Conservation (phyloP, 2,329 filamentous ascomycete genomes). For the Ophiocordyceps robertsii region DNA sequence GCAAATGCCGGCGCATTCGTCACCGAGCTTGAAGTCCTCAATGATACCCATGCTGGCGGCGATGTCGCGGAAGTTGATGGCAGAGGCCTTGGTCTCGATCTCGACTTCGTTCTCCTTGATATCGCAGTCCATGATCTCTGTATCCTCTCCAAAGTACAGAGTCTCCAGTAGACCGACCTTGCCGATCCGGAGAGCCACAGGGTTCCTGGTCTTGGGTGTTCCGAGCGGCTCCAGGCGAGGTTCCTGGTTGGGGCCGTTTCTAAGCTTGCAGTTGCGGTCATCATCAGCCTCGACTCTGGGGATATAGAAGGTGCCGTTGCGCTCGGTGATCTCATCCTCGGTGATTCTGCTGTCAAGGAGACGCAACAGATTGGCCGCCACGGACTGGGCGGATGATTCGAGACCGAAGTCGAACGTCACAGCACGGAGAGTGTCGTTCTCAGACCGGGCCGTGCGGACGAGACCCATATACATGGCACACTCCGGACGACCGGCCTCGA, state of each 20-base stretch:
- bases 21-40: constrained; percentile 8
- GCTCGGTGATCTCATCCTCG: constrained; percentile 11
- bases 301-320: constrained; percentile 9
- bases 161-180: constrained; percentile 14
- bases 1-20: constrained; percentile 14
- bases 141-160: constrained; percentile 13
- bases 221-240: constrained; percentile 7
- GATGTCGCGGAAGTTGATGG: constrained; percentile 23
- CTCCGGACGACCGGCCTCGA: constrained; percentile 6
- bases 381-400: constrained; percentile 3
- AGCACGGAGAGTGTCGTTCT: constrained; percentile 6
- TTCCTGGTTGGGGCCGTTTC: constrained; percentile 11
- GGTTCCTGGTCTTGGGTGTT: constrained; percentile 2
- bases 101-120: constrained; percentile 13
- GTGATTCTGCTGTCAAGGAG: constrained; percentile 6
- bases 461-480: constrained; percentile 7
- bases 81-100: constrained; percentile 14
- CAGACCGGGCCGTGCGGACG: constrained; percentile 6
- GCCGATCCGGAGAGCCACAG: constrained; percentile 8
- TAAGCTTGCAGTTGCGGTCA: constrained; percentile 10
- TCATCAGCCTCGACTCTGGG: constrained; percentile 10
- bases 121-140: constrained; percentile 3
- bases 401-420: constrained; percentile 7
- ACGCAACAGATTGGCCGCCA: constrained; percentile 5
- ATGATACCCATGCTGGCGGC: constrained; percentile 14